Base-by-base conservation (phyloP, 257 asterid species). In the Lithospermum erythrorhizon region DNA sequence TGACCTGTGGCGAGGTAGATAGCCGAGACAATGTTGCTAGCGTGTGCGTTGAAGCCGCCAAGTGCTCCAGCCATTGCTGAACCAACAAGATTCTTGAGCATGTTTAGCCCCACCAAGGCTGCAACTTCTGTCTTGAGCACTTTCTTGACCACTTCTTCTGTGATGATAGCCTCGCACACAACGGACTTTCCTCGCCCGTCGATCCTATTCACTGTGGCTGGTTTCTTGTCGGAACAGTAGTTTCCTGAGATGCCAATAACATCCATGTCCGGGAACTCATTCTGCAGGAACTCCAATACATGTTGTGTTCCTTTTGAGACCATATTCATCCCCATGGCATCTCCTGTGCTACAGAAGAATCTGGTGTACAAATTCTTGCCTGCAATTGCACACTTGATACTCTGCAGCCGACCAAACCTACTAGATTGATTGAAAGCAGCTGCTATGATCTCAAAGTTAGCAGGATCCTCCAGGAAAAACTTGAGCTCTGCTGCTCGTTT, bases 241-340 rank as follows among this genome's bases (percentile, higher is more conserved):
- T 60, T 60, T 0, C 64, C 64, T 6, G 64, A 60, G 6, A 60
- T 60, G 53, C 64, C 64, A 9, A 60, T 60, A 8, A 60, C 41
- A 41, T 60, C 64, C 64, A 60, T 60, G 54, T 60, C 64, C 0
- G 64, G 64, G 54, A 60, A 60, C 7, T 60, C 64, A 21, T 21
- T 35, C 29, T 32, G 30, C 8, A 60, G 64, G 54, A 35, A 60
- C 16, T 60, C 64, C 11, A 60, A 35, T 3, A 60, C 54, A 18
- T 60, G 41, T n/a, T 60, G 64, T 7, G 45, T 52, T 32, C 64
- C 64, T 41, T 60, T 60, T 9, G 64, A 60, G 18, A 60, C 64
- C 64, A 60, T 60, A 27, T 60, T 60, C 64, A 60, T 60, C 6
- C 64, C 64, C 64, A 60, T 60, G 6, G 64, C 64, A 21, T 60